Conservation (phyloP, 495 filamentous ascomycete species). For the Penicillium bovifimosum region DNA sequence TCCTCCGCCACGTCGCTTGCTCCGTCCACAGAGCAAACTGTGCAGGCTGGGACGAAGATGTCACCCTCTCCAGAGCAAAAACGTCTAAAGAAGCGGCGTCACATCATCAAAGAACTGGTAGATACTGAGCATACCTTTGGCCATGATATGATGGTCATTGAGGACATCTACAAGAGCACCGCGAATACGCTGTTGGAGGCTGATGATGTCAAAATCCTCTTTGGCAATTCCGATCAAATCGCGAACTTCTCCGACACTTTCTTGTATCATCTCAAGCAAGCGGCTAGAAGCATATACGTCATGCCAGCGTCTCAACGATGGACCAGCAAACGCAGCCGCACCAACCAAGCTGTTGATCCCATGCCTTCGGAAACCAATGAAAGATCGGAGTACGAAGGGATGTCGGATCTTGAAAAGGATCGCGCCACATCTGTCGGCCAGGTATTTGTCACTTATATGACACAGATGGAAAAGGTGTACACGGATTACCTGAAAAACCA, state of each 20-base stretch:
- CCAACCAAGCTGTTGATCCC: conserved; percentile 25
- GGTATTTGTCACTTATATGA: conserved; percentile 68
- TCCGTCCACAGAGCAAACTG: conserved; percentile 27
- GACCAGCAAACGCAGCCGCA: conserved; percentile 48
- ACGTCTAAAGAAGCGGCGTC: conserved; percentile 58
- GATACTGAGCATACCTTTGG: conserved; percentile 86
- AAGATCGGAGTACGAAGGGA: conserved; percentile 32
- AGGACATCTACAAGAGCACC: conserved; percentile 96
- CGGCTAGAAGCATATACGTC: conserved; percentile 67
- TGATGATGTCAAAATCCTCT: conserved; percentile 81
- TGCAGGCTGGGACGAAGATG: conserved; percentile 21
- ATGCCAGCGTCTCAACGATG: conserved; percentile 53
- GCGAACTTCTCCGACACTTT: conserved; percentile 76
- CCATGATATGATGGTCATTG: conserved; percentile 90
- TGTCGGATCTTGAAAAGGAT: conserved; percentile 65
- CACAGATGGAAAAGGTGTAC: conserved; percentile 78
- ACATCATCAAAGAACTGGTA: conserved; percentile 83
- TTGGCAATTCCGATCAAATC: conserved; percentile 84
- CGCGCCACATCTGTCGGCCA: conserved; percentile 69
- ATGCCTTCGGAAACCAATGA: conserved; percentile 1
- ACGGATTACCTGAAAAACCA: conserved; percentile 82
- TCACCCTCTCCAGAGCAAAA: conserved; percentile 53
- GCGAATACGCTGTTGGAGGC: conserved; percentile 70
- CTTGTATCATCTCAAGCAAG: conserved; percentile 69
- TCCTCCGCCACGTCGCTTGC: conserved; percentile 41